Evolutionary conservation across 2,329 filamentous ascomycete species (phyloP).

Genomic region (Tolypocladium inflatum): DNA sequence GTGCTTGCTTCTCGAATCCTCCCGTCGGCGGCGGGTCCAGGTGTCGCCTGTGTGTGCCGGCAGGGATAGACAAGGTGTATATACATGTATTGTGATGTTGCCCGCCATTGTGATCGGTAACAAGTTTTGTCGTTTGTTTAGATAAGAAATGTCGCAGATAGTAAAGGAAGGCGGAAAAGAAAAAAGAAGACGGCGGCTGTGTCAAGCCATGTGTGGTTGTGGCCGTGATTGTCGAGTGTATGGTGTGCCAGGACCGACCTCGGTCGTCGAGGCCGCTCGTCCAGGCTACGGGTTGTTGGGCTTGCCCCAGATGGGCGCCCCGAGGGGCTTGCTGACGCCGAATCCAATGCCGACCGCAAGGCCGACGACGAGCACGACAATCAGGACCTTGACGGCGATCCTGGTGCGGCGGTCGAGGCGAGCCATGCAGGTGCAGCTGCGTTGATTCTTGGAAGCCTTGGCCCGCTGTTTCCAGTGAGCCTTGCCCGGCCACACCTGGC

Average conservation of each 20-base stretch:
- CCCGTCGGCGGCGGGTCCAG: neutral
- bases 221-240: neutral
- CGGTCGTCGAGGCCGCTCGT: neutral
- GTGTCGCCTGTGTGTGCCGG: neutral
- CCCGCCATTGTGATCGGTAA: neutral
- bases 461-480: constrained; percentile 52
- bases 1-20: constrained; percentile 1
- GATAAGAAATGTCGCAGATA: neutral
- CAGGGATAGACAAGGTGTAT: neutral
- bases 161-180: neutral
- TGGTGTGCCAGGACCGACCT: neutral
- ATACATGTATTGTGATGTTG: neutral
- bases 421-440: constrained; percentile 43
- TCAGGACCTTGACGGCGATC: constrained; percentile 44
- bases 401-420: constrained; percentile 43
- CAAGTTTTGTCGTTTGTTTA: neutral
- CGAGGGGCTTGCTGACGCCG: constrained; percentile 51
- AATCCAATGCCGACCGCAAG: constrained; percentile 47
- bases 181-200: neutral
- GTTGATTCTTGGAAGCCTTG: constrained; percentile 43
- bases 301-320: constrained; percentile 46
- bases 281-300: neutral
- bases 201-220: neutral
- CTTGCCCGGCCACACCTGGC: constrained; percentile 50
- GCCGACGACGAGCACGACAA: constrained; percentile 42